phyloP scores from a whole-genome alignment of 1,284 basidiomycete genomes.

The Athelia sp. region DNA sequence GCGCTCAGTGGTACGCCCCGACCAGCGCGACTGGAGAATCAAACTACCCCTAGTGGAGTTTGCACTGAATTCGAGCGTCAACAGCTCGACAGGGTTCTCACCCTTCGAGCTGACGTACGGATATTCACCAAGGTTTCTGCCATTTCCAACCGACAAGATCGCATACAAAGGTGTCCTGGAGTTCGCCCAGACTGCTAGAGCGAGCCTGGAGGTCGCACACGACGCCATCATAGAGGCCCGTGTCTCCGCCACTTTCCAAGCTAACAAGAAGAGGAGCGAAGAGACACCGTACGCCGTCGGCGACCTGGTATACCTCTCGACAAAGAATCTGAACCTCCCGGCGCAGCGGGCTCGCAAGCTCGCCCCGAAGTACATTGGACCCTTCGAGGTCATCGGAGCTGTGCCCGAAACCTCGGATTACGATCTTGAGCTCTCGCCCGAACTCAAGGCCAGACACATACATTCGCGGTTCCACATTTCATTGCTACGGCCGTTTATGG shows the following conservation, averaged over 20 bases:
- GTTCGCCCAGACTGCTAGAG: constrained; percentile 14
- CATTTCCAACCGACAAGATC: constrained; percentile 15
- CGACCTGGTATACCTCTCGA: constrained; percentile 24
- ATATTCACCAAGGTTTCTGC: constrained; percentile 21
- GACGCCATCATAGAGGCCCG: constrained; percentile 17
- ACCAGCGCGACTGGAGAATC: constrained; percentile 29
- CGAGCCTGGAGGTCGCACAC: constrained; percentile 28
- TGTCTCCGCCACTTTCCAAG: constrained; percentile 20
- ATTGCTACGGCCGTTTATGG: constrained; percentile 4
- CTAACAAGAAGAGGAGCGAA: constrained; percentile 16
- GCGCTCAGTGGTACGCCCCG: constrained; percentile 15
- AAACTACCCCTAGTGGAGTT: constrained; percentile 27
- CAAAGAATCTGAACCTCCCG: constrained; percentile 22
- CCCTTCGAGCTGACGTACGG: constrained; percentile 33
- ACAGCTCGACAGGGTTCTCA: no score
- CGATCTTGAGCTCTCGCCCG: constrained; percentile 21
- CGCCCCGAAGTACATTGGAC: constrained; percentile 25
- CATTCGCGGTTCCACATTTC: constrained; percentile 13
- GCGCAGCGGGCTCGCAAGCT: constrained; percentile 23
- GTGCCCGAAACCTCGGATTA: constrained; percentile 17
- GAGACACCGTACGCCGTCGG: constrained; percentile 13
- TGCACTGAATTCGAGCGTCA: no score
- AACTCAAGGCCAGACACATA: constrained; percentile 14
- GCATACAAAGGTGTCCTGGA: constrained; percentile 4
- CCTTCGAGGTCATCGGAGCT: constrained; percentile 20